Conservation (phyloP, 1,139 yeast genomes). For the Taphrina wiesneri region DNA sequence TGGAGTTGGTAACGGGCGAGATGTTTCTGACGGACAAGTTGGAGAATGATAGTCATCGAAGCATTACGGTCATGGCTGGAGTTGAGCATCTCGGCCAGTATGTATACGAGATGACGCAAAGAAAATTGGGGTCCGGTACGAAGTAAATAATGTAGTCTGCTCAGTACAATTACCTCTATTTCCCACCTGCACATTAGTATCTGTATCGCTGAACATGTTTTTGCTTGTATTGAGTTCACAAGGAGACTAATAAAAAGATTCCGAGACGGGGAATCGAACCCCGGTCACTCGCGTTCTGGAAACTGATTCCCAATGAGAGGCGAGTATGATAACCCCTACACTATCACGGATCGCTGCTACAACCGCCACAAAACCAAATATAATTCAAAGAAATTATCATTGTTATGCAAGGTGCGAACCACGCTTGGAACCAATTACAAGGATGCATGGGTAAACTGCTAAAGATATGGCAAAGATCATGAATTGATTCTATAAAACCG, state of each 20-base stretch:
- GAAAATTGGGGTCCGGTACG: constrained; percentile 39
- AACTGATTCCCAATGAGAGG: background rate
- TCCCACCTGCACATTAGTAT: too few relatives aligned
- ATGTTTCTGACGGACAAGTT: constrained; percentile 43
- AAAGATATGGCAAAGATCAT: too few relatives aligned
- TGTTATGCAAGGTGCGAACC: too few relatives aligned
- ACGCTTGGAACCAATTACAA: too few relatives aligned
- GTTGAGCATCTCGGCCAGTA: constrained; percentile 48
- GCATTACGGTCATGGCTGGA: constrained; percentile 44
- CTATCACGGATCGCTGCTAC: background rate
- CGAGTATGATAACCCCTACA: constrained; percentile 26
- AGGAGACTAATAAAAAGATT: background rate
- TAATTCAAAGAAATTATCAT: background rate
- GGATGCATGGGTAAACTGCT: too few relatives aligned
- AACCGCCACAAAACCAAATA: background rate
- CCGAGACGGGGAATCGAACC: constrained; percentile 28
- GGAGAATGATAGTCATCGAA: constrained; percentile 36
- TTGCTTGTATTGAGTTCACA: background rate
- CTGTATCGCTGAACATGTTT: background rate
- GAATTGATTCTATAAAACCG: too few relatives aligned
- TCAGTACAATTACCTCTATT: too few relatives aligned
- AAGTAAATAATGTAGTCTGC: too few relatives aligned
- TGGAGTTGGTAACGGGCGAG: constrained; percentile 46
- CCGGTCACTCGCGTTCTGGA: constrained; percentile 15
- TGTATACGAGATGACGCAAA: constrained; percentile 47